Percentiles rank a stretch among this genome's conserved stretches.
These are phyloP conservation scores for Saccharomyces hybrid DNA, from an alignment of 1,139 yeast species.

Conservation along the genomic window DNA sequence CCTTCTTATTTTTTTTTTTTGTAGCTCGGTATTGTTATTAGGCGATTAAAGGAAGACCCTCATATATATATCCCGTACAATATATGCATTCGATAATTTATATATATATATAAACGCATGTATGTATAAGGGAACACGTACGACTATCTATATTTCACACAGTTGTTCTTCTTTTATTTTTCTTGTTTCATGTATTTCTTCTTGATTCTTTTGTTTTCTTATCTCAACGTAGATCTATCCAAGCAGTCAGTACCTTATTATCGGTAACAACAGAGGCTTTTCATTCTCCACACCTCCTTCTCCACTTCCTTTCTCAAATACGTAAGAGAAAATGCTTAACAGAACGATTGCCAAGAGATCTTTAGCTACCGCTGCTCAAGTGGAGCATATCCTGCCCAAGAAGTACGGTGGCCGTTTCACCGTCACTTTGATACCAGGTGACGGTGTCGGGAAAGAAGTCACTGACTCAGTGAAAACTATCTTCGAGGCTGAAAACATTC, in stretches of 20 bases:
- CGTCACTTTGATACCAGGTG: constrained; percentile 87
- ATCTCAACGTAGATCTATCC: background rate
- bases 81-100: background rate
- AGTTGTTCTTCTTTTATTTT: background rate
- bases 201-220: background rate
- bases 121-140: background rate
- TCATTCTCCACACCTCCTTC: background rate
- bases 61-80: constrained; percentile 1
- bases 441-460: constrained; percentile 95
- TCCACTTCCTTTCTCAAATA: background rate
- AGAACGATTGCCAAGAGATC: constrained; percentile 28
- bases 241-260: background rate
- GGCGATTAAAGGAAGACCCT: constrained; percentile 1
- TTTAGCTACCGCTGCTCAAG: constrained; percentile 37
- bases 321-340: constrained; percentile 18
- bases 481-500: constrained; percentile 72
- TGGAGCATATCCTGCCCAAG: constrained; percentile 65
- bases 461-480: constrained; percentile 89
- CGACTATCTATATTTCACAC: background rate
- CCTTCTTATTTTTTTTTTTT: background rate
- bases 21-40: constrained; percentile 1
- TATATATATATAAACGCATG: background rate
- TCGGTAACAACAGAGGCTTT: background rate
- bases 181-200: background rate
- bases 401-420: constrained; percentile 92